phyloP scores from a whole-genome alignment of 192 early-diverging fungal species.

The Tieghemiomyces parasiticus region DNA sequence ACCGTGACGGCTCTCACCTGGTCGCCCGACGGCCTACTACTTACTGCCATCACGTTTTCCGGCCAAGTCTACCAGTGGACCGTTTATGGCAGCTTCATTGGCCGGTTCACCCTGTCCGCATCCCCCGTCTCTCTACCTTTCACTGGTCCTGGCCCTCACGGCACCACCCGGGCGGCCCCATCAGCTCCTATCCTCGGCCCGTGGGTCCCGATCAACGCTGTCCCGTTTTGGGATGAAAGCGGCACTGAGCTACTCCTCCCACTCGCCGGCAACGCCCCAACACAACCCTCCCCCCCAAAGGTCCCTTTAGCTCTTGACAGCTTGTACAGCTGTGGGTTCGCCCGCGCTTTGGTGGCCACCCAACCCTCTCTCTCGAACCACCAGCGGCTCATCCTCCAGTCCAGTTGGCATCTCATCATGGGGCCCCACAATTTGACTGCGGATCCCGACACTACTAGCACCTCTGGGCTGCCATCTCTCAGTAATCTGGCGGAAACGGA shows the following conservation, averaged over 20 bases:
- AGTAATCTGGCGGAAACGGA: neutral
- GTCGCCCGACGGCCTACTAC: neutral
- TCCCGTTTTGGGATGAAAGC: slow-evolving; percentile 13
- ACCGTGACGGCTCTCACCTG: neutral
- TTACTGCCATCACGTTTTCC: neutral
- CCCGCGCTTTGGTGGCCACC: neutral
- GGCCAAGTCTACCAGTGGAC: neutral
- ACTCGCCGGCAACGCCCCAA: neutral
- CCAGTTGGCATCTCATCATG: slow-evolving; percentile 5
- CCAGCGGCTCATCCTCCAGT: neutral
- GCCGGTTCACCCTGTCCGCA: neutral
- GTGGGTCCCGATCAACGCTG: neutral
- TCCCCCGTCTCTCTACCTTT: neutral
- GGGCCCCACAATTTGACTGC: neutral
- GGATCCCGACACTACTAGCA: neutral
- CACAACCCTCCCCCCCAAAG: neutral
- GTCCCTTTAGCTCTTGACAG: neutral
- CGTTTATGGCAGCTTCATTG: neutral
- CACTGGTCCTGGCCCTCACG: neutral
- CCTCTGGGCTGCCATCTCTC: neutral
- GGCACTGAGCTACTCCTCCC: slow-evolving; percentile 14
- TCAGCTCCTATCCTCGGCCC: neutral
- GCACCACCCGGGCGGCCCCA: too few relatives aligned
- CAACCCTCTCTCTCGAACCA: neutral
- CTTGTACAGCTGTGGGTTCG: neutral